Conservation (phyloP, 1,139 yeast genomes). For the Entelexis paramagnoliae region DNA sequence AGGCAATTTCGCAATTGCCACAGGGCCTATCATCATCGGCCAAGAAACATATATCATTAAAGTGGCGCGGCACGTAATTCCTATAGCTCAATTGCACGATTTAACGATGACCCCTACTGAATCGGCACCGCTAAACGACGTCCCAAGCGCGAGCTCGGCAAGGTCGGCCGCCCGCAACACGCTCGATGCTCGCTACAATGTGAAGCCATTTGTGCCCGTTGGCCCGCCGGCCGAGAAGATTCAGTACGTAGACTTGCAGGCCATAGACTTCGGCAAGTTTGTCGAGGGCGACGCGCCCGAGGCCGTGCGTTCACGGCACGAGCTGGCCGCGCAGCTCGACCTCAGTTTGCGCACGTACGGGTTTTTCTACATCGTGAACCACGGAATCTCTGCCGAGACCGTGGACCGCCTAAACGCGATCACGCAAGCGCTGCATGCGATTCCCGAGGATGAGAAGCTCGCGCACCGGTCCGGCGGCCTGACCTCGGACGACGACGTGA, state of each 20-base stretch:
- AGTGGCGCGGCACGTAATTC: neutral
- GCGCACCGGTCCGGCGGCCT: constrained; percentile 37
- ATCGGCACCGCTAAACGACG: constrained; percentile 1
- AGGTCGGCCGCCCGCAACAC: neutral
- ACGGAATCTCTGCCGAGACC: constrained; percentile 32
- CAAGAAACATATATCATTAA: neutral
- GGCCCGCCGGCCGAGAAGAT: constrained; percentile 25
- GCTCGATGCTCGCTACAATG: constrained; percentile 28
- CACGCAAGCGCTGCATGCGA: constrained; percentile 35
- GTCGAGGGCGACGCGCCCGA: constrained; percentile 33
- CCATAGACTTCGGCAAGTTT: constrained; percentile 35
- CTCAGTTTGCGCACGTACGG: constrained; percentile 39
- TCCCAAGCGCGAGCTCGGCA: neutral
- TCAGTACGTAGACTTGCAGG: constrained; percentile 31
- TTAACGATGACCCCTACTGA: neutral
- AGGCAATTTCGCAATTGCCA: neutral
- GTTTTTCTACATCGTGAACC: constrained; percentile 38
- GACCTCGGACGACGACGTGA: constrained; percentile 33
- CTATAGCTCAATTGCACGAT: neutral
- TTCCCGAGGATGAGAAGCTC: constrained; percentile 39
- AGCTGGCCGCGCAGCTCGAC: constrained; percentile 34
- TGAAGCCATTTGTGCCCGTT: constrained; percentile 35
- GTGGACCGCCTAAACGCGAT: constrained; percentile 34
- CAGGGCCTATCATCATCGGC: constrained; percentile 1
- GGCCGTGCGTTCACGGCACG: constrained; percentile 27